Evolutionary conservation across 257 asterid genomes (phyloP).

Genomic region (Orobanche coerulescens): DNA sequence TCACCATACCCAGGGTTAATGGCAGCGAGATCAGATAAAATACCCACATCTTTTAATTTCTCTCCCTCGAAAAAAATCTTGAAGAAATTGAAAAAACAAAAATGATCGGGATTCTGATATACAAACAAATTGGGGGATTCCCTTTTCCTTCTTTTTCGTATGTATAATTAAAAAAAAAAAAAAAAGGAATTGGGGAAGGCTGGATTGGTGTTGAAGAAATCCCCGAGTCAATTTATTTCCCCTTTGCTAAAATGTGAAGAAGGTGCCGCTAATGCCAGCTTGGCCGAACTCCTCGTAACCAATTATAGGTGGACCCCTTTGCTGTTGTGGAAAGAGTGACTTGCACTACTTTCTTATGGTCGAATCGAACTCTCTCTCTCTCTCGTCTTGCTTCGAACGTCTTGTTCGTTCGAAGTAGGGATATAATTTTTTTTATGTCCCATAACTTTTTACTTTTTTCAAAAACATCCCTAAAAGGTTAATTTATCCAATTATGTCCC

Average conservation of each 20-base stretch:
- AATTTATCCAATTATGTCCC: too few species aligned
- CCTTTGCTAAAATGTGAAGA: conserved; percentile 18
- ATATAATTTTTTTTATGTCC: too few species aligned
- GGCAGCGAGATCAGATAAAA: conserved; percentile 97
- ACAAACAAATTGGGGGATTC: conserved; percentile 13
- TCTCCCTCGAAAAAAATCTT: background rate
- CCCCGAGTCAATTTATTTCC: conserved; percentile 26
- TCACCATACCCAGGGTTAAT: conserved; percentile 82
- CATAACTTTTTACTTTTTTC: too few species aligned
- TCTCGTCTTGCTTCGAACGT: background rate
- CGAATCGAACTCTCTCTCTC: background rate
- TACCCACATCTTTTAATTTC: conserved; percentile 71
- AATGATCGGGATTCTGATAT: conserved; percentile 2
- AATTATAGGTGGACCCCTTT: background rate
- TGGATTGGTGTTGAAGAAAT: conserved; percentile 28
- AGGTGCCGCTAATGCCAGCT: conserved; percentile 12
- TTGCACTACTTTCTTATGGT: background rate
- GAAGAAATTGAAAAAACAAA: conserved; percentile 9
- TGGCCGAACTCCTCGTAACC: background rate
- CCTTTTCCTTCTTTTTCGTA: background rate
- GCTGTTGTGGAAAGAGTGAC: background rate
- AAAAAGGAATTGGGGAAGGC: background rate
- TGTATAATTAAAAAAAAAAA: background rate
- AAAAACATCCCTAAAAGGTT: too few species aligned
- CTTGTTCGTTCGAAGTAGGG: too few species aligned